These are phyloP conservation scores for Pythium grandisporangium DNA, from an alignment of 352 stramenopile genomes.

Conservation along the genomic window DNA sequence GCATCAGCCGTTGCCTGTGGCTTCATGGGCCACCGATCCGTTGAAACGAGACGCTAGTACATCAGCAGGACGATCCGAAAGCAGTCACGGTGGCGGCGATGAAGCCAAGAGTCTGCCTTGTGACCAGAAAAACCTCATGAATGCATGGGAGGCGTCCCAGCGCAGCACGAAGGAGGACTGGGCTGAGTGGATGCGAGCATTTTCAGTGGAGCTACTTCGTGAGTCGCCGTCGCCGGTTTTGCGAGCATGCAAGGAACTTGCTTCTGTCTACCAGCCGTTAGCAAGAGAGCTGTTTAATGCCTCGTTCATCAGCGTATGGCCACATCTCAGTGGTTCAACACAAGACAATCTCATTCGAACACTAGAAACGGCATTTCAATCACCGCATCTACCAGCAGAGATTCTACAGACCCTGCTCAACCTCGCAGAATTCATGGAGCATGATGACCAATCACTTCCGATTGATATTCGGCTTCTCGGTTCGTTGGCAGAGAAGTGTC, in stretches of 20 bases:
- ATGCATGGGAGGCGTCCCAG: slow-evolving; percentile 80
- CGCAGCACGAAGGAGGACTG: slow-evolving; percentile 92
- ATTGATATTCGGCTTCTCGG: slow-evolving; percentile 97
- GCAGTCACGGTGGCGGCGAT: slow-evolving; percentile 21
- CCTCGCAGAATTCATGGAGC: slow-evolving; percentile 99
- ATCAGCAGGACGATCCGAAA: slow-evolving; percentile 25
- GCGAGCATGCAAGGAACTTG: slow-evolving; percentile 92
- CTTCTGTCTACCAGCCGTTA: slow-evolving; percentile 97
- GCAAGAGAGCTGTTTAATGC: slow-evolving; percentile 98
- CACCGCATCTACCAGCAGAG: slow-evolving; percentile 90
- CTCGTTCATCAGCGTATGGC: slow-evolving; percentile 98
- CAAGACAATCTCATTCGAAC: slow-evolving; percentile 92
- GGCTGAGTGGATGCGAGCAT: slow-evolving; percentile 98
- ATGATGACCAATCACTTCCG: slow-evolving; percentile 94
- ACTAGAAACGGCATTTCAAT: slow-evolving; percentile 94
- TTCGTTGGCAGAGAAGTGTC: slow-evolving; percentile 95
- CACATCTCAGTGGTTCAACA: slow-evolving; percentile 87
- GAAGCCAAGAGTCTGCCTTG: slow-evolving; percentile 73
- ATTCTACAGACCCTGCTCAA: slow-evolving; percentile 98
- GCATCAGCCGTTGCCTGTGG: slow-evolving; percentile 74
- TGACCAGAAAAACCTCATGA: slow-evolving; percentile 78
- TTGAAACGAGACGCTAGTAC: slow-evolving; percentile 35
- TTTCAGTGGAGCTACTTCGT: slow-evolving; percentile 96
- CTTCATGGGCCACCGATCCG: slow-evolving; percentile 72
- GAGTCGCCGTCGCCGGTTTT: slow-evolving; percentile 96